Percentiles rank a stretch among this genome's conserved stretches.
phyloP scores from a whole-genome alignment of 2,329 filamentous ascomycete species.

The Capronia epimyces region DNA sequence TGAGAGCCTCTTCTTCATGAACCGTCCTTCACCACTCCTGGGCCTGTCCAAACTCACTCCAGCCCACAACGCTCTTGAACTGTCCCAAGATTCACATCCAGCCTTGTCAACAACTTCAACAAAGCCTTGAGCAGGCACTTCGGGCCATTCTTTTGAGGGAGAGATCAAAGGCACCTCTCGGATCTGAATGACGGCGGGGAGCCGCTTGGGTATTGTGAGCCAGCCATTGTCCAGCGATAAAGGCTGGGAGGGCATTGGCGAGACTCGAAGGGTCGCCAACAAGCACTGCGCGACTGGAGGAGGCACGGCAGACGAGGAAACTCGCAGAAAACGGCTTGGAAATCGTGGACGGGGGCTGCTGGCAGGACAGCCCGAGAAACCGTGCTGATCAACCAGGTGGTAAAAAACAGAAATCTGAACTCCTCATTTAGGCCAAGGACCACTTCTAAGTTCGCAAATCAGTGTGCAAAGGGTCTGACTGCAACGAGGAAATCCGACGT shows the following conservation, averaged over 20 bases:
- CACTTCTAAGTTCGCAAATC: not conserved
- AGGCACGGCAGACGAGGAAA: not conserved
- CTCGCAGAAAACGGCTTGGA: not conserved
- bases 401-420: not conserved
- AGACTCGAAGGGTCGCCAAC: not conserved
- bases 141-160: conserved; percentile 4
- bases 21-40: conserved; percentile 4
- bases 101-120: conserved; percentile 11
- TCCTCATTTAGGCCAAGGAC: not conserved
- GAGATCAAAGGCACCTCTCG: conserved; percentile 13
- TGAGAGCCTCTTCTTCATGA: not conserved
- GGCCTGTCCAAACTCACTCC: conserved; percentile 12
- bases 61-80: conserved; percentile 7
- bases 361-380: not conserved
- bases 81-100: not conserved
- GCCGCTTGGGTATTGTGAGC: conserved; percentile 12
- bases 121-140: conserved; percentile 1
- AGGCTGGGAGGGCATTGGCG: conserved; percentile 22
- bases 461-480: not conserved
- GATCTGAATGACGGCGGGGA: conserved; percentile 15
- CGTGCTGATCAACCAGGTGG: not conserved
- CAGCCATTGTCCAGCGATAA: conserved; percentile 18
- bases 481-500: not conserved
- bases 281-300: not conserved
- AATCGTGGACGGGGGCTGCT: not conserved